These are phyloP conservation scores for Xylaria hypoxylon DNA, from an alignment of 2,329 filamentous ascomycete genomes.

Conservation along the genomic window DNA sequence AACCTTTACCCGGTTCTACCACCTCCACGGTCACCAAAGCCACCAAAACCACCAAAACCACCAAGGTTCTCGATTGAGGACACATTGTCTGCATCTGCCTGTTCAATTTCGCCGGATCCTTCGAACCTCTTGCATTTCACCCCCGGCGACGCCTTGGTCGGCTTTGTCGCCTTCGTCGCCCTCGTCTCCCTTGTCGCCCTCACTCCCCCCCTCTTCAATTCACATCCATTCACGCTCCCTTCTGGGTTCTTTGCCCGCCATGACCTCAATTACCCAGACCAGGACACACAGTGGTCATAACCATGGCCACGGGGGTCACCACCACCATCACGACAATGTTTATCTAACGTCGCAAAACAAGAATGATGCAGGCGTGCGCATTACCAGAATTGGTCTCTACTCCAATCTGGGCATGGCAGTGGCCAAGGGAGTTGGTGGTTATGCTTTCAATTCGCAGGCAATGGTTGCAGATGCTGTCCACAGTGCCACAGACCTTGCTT, in stretches of 20 bases:
- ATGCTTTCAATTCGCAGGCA: conserved; percentile 93
- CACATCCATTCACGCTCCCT: conserved; percentile 37
- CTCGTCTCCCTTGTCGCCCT: conserved; percentile 4
- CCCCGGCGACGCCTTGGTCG: conserved; percentile 2
- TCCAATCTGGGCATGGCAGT: conserved; percentile 96
- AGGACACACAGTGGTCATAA: conserved; percentile 64
- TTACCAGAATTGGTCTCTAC: conserved; percentile 87
- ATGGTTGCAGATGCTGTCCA: conserved; percentile 96
- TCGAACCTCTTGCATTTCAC: conserved; percentile 37
- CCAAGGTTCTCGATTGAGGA: conserved; percentile 38
- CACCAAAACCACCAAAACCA: conserved; percentile 29
- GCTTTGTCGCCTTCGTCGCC: conserved; percentile 18
- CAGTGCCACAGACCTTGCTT: conserved; percentile 93
- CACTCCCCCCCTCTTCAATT: conserved; percentile 21
- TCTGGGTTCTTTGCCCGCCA: conserved; percentile 38
- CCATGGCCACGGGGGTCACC: conserved; percentile 72
- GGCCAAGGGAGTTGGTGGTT: conserved; percentile 91
- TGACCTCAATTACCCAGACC: conserved; percentile 58
- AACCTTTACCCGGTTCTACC: conserved; percentile 24
- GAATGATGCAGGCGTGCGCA: conserved; percentile 91
- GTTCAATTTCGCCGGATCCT: conserved; percentile 42
- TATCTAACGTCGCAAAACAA: conserved; percentile 86
- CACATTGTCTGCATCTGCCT: conserved; percentile 40
- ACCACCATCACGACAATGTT: conserved; percentile 86
- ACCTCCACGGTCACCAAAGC: conserved; percentile 19